These are phyloP conservation scores for Plectosphaerella plurivora DNA, from an alignment of 2,329 filamentous ascomycete species.

Conservation along the genomic window DNA sequence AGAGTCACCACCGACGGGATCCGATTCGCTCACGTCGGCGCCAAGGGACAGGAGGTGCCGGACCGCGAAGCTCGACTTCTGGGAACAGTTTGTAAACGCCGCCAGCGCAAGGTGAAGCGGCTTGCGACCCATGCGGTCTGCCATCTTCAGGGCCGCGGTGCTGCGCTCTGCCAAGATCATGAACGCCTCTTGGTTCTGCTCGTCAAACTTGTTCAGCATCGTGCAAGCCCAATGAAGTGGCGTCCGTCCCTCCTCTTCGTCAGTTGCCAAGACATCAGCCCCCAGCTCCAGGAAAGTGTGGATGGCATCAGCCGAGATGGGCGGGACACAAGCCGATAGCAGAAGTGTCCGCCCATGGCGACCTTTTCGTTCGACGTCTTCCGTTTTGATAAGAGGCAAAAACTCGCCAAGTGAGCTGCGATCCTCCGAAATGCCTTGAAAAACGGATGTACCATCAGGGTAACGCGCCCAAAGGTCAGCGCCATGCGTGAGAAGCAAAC, in stretches of 20 bases:
- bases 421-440: not conserved
- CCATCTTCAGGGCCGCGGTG: not conserved
- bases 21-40: constrained; percentile 16
- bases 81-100: not conserved
- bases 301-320: not conserved
- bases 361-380: not conserved
- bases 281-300: not conserved
- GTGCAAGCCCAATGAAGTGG: constrained; percentile 13
- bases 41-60: constrained; percentile 15
- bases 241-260: constrained; percentile 16
- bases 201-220: not conserved
- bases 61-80: constrained; percentile 1
- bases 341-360: not conserved
- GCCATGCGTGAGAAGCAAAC: constrained; percentile 16
- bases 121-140: not conserved
- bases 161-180: not conserved
- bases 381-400: not conserved
- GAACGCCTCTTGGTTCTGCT: not conserved
- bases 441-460: not conserved
- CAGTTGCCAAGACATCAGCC: not conserved
- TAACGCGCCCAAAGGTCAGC: constrained; percentile 17
- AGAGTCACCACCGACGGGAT: constrained; percentile 13
- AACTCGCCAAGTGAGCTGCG: not conserved
- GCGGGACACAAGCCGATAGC: not conserved
- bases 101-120: not conserved